Percentiles rank a stretch among this genome's conserved stretches.
Conservation (phyloP, 2,329 filamentous ascomycete genomes). For the Mycosphaerella sp. region DNA sequence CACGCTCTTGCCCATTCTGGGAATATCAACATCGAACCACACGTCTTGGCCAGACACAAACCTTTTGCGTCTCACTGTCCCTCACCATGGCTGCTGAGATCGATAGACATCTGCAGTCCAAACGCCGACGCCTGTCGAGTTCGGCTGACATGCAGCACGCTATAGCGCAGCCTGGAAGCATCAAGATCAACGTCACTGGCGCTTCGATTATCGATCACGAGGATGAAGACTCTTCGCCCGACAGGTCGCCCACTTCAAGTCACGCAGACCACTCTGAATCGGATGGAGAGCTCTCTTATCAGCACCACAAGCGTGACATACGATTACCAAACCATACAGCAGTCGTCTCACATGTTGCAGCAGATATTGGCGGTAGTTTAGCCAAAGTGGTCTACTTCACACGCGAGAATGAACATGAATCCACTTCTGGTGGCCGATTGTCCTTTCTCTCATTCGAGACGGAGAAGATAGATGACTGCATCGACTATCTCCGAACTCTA, state of each 20-base stretch:
- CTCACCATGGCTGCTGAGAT: conserved; percentile 12
- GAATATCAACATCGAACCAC: background rate
- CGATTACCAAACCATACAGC: conserved; percentile 92
- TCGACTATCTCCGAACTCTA: conserved; percentile 81
- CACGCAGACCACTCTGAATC: conserved; percentile 28
- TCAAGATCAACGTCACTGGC: conserved; percentile 93
- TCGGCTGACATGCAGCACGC: conserved; percentile 44
- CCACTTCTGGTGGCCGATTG: conserved; percentile 74
- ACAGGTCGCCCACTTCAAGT: conserved; percentile 38
- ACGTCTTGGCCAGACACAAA: background rate
- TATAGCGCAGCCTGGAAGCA: conserved; percentile 57
- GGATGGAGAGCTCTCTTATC: conserved; percentile 48
- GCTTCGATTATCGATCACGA: conserved; percentile 93
- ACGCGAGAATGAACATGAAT: conserved; percentile 52
- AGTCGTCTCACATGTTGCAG: conserved; percentile 91
- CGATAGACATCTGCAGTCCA: conserved; percentile 6
- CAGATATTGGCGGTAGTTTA: conserved; percentile 95
- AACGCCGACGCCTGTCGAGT: conserved; percentile 29
- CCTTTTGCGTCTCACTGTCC: background rate
- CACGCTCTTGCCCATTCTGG: background rate
- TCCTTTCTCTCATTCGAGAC: conserved; percentile 98
- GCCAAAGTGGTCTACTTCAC: conserved; percentile 98
- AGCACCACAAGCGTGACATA: conserved; percentile 83
- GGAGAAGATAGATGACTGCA: conserved; percentile 84
- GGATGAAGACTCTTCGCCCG: conserved; percentile 31